Base-by-base conservation (phyloP, 768 basidiomycete species). In the Plicaturopsis crispa region DNA sequence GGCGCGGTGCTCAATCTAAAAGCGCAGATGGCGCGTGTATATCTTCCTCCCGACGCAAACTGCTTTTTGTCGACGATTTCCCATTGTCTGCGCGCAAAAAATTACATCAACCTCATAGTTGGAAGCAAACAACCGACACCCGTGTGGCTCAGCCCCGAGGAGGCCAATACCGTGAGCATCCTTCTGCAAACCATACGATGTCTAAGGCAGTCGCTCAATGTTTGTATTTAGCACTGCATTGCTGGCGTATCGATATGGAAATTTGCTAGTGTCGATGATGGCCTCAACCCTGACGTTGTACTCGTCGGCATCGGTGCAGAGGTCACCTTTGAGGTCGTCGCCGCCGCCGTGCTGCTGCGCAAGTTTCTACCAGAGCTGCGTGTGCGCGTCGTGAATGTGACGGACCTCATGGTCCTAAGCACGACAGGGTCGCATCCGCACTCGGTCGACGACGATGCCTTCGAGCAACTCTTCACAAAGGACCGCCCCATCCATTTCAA, bases 21-120 rank as follows among this genome's bases (percentile, higher is more conserved):
- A 48, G 68, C 80, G 11, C 59, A 58, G 24, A 66, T 78, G 41
- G 81, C 81, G 0, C 73, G 88, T 3, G 84, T 90, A 4, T 91
- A 89, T 53, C 67, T 91, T 17, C 86, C 89, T 0, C 86, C 91
- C n/a, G 91, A 94, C 49, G 84, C 86, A 10, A 92, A 93, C 55
- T 84, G 84, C 51, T 79, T 84, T 63, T 62, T 92, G 44, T 84
- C 80, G 24, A 89, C 87, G 17, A 70, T 93, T 39, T 74, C 83
- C 3, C 91, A 93, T 56, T 90, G 86, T 49, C 57, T 93, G 52
- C 62, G 81, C 35, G 78, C 86, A 17, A 88, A 84, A 66, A 83
- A 89, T 59, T 91, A 91, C 44, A 63, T 90, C 38, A 90, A 91
- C 53, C 59, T 90, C 42, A 85, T 96, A 71, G 86, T 92, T 24